Evolutionary conservation across 192 early-diverging fungal genomes (phyloP).

Genomic region (Coemansia interrupta): DNA sequence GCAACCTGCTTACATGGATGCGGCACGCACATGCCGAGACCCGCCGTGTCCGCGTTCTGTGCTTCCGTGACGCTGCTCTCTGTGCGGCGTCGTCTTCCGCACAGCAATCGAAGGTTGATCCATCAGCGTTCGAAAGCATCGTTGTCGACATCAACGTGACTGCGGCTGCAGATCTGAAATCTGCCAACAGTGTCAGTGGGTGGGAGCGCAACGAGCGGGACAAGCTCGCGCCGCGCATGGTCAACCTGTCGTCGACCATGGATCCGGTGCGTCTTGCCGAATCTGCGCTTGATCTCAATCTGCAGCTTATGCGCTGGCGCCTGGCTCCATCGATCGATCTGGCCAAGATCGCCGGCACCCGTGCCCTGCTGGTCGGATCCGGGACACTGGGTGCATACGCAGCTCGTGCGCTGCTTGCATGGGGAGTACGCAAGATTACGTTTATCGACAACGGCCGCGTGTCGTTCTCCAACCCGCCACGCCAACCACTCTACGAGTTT

Average conservation of each 20-base stretch:
- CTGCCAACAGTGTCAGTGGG: slow-evolving; percentile 59
- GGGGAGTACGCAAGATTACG: slow-evolving; percentile 91
- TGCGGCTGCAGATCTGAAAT: slow-evolving; percentile 4
- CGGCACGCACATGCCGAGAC: slow-evolving; percentile 21
- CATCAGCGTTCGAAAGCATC: slow-evolving; percentile 31
- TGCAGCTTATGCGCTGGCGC: slow-evolving; percentile 97
- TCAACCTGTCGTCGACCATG: slow-evolving; percentile 84
- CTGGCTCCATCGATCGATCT: slow-evolving; percentile 79
- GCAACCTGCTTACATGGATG: slow-evolving; percentile 75
- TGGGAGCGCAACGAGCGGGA: slow-evolving; percentile 87
- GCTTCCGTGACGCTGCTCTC: slow-evolving; percentile 37
- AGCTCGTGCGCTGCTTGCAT: slow-evolving; percentile 78
- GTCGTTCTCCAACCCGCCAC: slow-evolving; percentile 93
- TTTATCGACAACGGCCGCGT: slow-evolving; percentile 91
- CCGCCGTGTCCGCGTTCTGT: slow-evolving; percentile 19
- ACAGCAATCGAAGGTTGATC: background rate
- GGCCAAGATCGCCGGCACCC: slow-evolving; percentile 69
- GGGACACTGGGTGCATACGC: slow-evolving; percentile 96
- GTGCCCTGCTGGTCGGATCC: slow-evolving; percentile 85
- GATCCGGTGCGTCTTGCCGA: slow-evolving; percentile 80
- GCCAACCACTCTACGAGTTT: slow-evolving; percentile 91
- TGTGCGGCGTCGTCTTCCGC: background rate
- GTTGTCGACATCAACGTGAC: slow-evolving; percentile 34
- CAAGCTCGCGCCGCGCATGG: slow-evolving; percentile 76
- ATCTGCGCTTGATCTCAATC: slow-evolving; percentile 88